Base-by-base conservation (phyloP, 75 land plant genomes). In the Sequoia sempervirens region DNA sequence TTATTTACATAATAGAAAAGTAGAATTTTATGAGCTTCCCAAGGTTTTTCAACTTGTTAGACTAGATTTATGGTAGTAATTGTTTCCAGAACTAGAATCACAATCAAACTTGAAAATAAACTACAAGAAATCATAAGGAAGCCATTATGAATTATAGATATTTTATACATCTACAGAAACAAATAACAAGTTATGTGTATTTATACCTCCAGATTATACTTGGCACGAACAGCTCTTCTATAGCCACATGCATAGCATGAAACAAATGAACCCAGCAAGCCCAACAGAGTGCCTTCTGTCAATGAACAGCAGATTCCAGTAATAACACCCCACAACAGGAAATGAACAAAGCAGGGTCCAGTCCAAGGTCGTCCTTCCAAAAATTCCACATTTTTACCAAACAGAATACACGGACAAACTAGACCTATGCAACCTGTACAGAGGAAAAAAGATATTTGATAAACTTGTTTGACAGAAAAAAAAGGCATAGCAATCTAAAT, bases 241-340 rank as follows among this genome's bases (percentile, higher is more conserved):
- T 93, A 93, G 15, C 91, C 87, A 87, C 92, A 96, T 72, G 98
- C 96, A 88, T 94, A 96, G 85, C 95, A 94, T 61, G 98, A 90
- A 41, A 93, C 93, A 83, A 89, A 84, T 85, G 92, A 90, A 79
- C 91, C 96, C 79, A 94, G 91, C 20, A 91, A 52, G 23, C 91
- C 95, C 85, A 88, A 74, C 20, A 92, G 80, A 66, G 88, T 43
- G 0, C 95, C 96, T 46, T 93, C 89, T 38, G 89, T 92, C 38
- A 90, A 73, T 79, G 90, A 52, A 79, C 98, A 94, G 74, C 96
- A 93, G 50, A 96, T 70, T 61, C 92, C 85, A 79, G 90, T 91
- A 17, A 91, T 69, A 85, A 92, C 85, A 61, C 91, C 92, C 91
- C 95, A 96, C 38, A 93, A 79, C 50, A 93, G 75, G 61, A 88